These are phyloP conservation scores for Rhododendron kiyosumense DNA, from an alignment of 148 eudicot species.

Conservation along the genomic window DNA sequence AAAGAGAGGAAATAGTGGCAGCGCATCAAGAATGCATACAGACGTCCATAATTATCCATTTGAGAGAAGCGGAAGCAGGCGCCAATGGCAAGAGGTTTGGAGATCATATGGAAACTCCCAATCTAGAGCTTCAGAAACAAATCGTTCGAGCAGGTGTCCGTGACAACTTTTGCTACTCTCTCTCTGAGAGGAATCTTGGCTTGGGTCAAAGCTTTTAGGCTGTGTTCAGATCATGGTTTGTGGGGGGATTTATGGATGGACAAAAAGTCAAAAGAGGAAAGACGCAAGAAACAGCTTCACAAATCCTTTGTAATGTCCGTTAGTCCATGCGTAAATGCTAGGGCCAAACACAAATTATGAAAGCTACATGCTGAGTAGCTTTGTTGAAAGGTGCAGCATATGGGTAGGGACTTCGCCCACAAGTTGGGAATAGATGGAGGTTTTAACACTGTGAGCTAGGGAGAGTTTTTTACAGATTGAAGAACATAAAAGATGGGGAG, in stretches of 20 bases:
- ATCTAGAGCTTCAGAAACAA: conserved; percentile 48
- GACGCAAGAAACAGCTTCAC: neutral
- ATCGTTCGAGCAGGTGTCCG: conserved; percentile 32
- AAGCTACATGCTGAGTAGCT: neutral
- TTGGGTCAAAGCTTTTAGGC: neutral
- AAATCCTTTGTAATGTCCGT: neutral
- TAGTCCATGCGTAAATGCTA: neutral
- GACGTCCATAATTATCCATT: conserved; percentile 36
- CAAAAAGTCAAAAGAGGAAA: neutral
- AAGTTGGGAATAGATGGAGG: neutral
- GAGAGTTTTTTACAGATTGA: neutral
- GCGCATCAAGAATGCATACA: conserved; percentile 38
- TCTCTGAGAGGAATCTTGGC: conserved; percentile 26
- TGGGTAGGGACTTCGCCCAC: neutral
- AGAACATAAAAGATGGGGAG: neutral
- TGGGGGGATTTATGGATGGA: neutral
- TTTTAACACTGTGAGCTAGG: neutral
- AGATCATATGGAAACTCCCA: conserved; percentile 48
- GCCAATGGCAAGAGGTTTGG: conserved; percentile 61
- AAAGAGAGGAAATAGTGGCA: conserved; percentile 35
- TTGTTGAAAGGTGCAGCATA: conserved; percentile 5
- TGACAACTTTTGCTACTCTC: neutral
- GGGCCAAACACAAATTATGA: neutral
- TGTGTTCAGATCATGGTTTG: neutral
- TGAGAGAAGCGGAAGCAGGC: conserved; percentile 46